Base-by-base conservation (phyloP, 345 rosid species). In the Eucalyptus melliodora region DNA sequence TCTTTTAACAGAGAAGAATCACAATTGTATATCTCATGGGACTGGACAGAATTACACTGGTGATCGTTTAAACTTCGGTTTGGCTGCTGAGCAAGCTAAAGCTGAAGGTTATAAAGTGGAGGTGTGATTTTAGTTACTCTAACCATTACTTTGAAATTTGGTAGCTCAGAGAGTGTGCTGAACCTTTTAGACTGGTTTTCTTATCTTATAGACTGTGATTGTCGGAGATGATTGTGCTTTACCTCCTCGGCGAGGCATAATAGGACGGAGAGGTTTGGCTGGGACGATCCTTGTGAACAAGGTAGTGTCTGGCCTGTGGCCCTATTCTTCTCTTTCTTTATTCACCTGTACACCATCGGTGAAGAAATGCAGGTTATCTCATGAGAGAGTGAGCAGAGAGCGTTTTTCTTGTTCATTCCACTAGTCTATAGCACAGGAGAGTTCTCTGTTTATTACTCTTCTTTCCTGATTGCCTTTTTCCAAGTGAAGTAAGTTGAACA, bases 41-140 rank as follows among this genome's bases (percentile, higher is more conserved):
- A 90, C 50, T 93, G 88, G 86, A 86, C 95, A 97, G 99, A 97
- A 97, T 89, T 97, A 97, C 91, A 97, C 99, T 1, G 99, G 99
- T 89, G 99, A 97, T 91, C 97, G 99, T 45, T 91, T 97, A 90
- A 97, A 97, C 96, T 97, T 97, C 91, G 99, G 99, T 91, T 92
- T 97, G 95, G 99, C 99, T 86, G 99, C 98, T 86, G 99, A 97
- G 93, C 99, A 96, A 96, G 99, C 99, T 89, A 97, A 96, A 93
- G 95, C 98, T 89, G 99, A 97, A 94, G 99, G 99, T 91, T 97
- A 95, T 91, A 94, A 96, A 94, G 93, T 97, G 65, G 99, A 97
- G 97, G 99, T 97, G 93, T 88, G 87, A 45, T 85, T 67, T 86
- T 50, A 26, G 85, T 30, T 89, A 12, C 62, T 60, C 85, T 88